Conservation (phyloP, 1,284 basidiomycete genomes). For the Neolentinus lepideus region DNA sequence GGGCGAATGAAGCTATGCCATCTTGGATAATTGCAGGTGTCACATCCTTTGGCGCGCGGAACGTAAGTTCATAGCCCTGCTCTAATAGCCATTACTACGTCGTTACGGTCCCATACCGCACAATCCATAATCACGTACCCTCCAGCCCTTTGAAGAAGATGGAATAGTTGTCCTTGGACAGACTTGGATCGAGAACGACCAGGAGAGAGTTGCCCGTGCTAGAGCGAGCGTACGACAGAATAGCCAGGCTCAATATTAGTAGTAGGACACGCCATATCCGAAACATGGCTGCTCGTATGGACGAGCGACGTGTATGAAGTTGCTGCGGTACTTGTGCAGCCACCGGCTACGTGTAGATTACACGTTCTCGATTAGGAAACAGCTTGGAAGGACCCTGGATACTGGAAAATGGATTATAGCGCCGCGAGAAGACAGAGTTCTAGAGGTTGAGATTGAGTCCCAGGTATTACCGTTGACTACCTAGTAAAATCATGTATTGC, state of each 20-base stretch:
- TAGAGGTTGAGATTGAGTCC: no score
- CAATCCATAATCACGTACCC: slow-evolving; percentile 36
- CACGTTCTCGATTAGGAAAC: no score
- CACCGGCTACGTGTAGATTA: no score
- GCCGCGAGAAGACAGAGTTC: no score
- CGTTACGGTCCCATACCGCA: slow-evolving; percentile 8
- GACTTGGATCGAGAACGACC: slow-evolving; percentile 71
- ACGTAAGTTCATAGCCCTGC: slow-evolving; percentile 76
- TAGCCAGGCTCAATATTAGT: slow-evolving; percentile 22
- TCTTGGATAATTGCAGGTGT: slow-evolving; percentile 60
- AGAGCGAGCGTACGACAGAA: slow-evolving; percentile 54
- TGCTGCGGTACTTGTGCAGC: background rate
- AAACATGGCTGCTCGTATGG: slow-evolving; percentile 9
- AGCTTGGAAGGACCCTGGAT: no score
- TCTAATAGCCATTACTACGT: slow-evolving; percentile 30
- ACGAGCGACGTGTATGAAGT: background rate
- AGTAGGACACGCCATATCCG: slow-evolving; percentile 15
- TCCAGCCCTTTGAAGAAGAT: slow-evolving; percentile 76
- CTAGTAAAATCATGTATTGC: no score
- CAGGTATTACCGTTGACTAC: no score
- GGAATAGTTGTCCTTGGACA: slow-evolving; percentile 64
- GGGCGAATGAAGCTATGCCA: slow-evolving; percentile 71
- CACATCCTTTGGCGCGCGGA: slow-evolving; percentile 71
- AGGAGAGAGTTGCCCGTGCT: slow-evolving; percentile 80
- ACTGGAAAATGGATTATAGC: no score